Conservation (phyloP, 164 flowering plant species). For the Pachysandra terminalis region DNA sequence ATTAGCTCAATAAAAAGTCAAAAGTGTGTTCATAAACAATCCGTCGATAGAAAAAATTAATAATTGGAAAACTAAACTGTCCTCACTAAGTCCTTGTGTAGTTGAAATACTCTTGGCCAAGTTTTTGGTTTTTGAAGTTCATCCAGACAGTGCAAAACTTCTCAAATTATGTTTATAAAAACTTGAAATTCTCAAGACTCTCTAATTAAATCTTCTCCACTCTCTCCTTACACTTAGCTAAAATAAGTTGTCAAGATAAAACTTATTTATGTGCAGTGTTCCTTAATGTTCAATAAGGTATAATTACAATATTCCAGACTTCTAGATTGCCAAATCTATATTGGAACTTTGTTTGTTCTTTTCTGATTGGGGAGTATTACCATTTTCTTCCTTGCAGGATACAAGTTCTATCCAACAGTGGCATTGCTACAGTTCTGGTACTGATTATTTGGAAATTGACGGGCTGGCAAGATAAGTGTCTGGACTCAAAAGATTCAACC, state of each 20-base stretch:
- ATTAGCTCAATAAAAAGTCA: too few relatives aligned
- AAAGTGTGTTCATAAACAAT: too few relatives aligned
- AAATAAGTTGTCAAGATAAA: neutral
- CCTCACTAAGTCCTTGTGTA: too few relatives aligned
- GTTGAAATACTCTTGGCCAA: too few relatives aligned
- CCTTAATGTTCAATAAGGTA: neutral
- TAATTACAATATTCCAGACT: neutral
- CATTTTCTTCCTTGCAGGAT: slow-evolving; percentile 60
- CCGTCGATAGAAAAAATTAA: too few relatives aligned
- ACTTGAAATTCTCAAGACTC: too few relatives aligned
- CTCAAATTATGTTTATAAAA: too few relatives aligned
- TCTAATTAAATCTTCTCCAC: too few relatives aligned
- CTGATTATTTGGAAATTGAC: slow-evolving; percentile 44
- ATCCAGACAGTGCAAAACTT: too few relatives aligned
- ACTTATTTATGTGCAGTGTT: neutral
- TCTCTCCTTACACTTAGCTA: too few relatives aligned
- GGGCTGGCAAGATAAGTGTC: slow-evolving; percentile 59
- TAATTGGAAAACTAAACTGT: too few relatives aligned
- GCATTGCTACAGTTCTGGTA: slow-evolving; percentile 62
- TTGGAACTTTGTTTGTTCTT: neutral
- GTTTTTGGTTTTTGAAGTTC: too few relatives aligned
- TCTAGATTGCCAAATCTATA: neutral
- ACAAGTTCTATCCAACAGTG: slow-evolving; percentile 85
- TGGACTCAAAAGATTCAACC: slow-evolving; percentile 68
- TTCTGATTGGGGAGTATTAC: neutral